These are phyloP conservation scores for Gastrodia elata DNA, from an alignment of 106 monocot species.

Conservation along the genomic window DNA sequence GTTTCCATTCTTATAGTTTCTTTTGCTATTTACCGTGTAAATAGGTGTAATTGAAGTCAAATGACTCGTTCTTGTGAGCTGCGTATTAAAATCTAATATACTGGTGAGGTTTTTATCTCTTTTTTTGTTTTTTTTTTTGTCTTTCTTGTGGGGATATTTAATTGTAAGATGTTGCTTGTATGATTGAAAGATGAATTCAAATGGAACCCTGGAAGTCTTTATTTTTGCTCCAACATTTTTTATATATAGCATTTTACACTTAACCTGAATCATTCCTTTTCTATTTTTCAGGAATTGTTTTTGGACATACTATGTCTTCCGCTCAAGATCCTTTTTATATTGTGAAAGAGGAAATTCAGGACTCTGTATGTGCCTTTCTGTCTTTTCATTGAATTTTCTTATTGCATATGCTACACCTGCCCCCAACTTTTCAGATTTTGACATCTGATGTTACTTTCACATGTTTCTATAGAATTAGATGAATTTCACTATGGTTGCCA, in stretches of 20 bases:
- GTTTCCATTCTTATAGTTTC: not conserved
- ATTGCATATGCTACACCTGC: not conserved
- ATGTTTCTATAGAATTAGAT: not conserved
- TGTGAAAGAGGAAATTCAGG: constrained; percentile 16
- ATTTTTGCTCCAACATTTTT: not conserved
- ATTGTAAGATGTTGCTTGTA: not conserved
- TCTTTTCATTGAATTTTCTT: not conserved
- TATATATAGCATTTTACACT: not conserved
- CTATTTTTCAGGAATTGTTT: constrained; percentile 7
- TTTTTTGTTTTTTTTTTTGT: not conserved
- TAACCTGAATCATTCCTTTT: not conserved
- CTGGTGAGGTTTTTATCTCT: not conserved
- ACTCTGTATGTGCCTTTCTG: constrained; percentile 6
- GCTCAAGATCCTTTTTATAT: constrained; percentile 15
- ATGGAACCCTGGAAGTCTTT: not conserved
- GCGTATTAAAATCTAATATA: not conserved
- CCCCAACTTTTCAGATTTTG: not conserved
- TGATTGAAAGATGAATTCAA: constrained; percentile 1
- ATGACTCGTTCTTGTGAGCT: not conserved
- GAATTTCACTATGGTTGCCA: not conserved
- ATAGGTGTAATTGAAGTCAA: not conserved
- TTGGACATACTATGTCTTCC: constrained; percentile 9
- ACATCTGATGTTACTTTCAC: not conserved
- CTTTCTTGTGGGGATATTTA: not conserved
- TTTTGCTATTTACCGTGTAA: not conserved